Conservation (phyloP, 139 green algal genomes). For the Tetradesmus lagerheimii region DNA sequence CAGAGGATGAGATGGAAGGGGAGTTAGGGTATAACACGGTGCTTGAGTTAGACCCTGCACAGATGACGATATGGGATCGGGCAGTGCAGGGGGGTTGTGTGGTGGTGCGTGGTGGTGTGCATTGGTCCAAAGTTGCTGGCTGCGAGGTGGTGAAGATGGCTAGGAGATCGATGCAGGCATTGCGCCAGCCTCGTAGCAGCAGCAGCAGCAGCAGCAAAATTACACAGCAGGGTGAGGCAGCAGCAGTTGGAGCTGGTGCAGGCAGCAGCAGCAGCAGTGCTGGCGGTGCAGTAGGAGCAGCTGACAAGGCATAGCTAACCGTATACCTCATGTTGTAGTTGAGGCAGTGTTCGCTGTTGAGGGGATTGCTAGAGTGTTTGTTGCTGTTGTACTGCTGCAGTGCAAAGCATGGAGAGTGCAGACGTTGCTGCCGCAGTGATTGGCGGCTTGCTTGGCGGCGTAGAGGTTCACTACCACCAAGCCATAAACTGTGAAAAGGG, state of each 20-base stretch:
- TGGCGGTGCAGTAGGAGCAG: background rate
- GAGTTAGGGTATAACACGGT: background rate
- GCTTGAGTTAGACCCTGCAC: background rate
- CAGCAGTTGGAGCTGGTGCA: background rate
- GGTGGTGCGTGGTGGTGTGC: background rate
- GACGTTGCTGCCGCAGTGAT: too few species aligned
- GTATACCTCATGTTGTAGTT: too few species aligned
- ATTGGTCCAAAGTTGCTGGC: background rate
- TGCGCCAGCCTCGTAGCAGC: background rate
- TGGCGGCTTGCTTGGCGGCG: too few species aligned
- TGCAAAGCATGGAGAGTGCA: too few species aligned
- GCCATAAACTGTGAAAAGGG: too few species aligned
- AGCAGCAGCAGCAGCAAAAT: background rate
- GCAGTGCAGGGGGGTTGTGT: background rate
- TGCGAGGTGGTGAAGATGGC: background rate
- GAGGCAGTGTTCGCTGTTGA: too few species aligned
- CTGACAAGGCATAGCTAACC: too few species aligned
- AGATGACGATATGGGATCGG: background rate
- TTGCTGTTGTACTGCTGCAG: too few species aligned
- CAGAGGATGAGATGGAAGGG: constrained; percentile 25
- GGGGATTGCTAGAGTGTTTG: too few species aligned
- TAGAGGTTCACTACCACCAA: too few species aligned
- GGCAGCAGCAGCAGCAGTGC: background rate
- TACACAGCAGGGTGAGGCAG: background rate
- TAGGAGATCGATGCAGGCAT: background rate